Base-by-base conservation (phyloP, 352 stramenopile species). In the Thalassiosira ordinaria region DNA sequence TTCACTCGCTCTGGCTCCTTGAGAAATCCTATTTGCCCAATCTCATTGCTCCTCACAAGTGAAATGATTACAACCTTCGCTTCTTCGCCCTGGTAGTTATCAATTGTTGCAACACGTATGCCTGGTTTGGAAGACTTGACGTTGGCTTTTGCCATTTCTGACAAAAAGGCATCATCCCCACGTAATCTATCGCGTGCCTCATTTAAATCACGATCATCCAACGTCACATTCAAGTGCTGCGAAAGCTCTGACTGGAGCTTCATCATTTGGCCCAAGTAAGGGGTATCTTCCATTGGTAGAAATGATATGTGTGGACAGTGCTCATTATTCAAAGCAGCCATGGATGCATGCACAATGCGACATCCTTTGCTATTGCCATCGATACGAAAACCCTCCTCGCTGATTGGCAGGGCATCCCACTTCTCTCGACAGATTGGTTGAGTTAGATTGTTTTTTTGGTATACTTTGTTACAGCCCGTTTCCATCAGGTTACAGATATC, bases 21-120 rank as follows among this genome's bases (percentile, higher is more conserved):
- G 5, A 74, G 24, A 24, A 74, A 74, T 18, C 65, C 65, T 57
- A 74, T 74, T 53, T 64, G 47, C 26, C 65, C 65, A 22, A 14
- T 27, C 26, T 33, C 8, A 41, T 74, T 74, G 53, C 65, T 74
- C 53, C 65, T 55, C 13, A 74, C 65, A 18, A 74, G 51, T 33
- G 65, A 74, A 18, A 74, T 29, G 14, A 74, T n/a, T 44, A 74
- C 65, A 65, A 74, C 62, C 26, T 65, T 74, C 1, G 65, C 47
- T 65, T 74, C 65, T 53, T 74, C 65, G 22, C 65, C 65, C 35
- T 74, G 65, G 52, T 74, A 74, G 49, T 74, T 74, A 56, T 74
- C 65, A 20, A 74, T 74, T 16, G 65, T 74, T 27, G 65, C 49
- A 52, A 74, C 65, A 8, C 65, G 35, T 31, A 74, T 41, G 8